Percentiles rank a stretch among this genome's conserved stretches.
These are phyloP conservation scores for Mucor indicus DNA, from an alignment of 371 early-diverging fungal genomes.

Conservation along the genomic window DNA sequence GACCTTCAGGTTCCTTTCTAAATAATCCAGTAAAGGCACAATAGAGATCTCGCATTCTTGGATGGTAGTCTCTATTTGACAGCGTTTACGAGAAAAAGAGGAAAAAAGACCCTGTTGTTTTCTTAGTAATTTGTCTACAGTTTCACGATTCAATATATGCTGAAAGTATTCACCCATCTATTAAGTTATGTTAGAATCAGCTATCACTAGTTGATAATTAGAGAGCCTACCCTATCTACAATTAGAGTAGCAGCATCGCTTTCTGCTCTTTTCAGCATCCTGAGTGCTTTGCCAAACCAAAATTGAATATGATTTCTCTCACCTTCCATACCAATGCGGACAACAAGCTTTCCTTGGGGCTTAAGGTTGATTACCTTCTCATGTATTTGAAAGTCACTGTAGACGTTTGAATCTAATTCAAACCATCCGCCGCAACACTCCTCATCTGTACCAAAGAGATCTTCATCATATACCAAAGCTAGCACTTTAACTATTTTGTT, in stretches of 20 bases:
- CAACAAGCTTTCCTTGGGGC: slow-evolving; percentile 77
- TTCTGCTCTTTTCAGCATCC: slow-evolving; percentile 70
- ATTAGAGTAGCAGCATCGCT: slow-evolving; percentile 69
- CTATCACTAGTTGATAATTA: too few species aligned
- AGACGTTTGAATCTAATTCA: slow-evolving; percentile 59
- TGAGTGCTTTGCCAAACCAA: slow-evolving; percentile 85
- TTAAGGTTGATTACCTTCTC: slow-evolving; percentile 83
- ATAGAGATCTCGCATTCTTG: slow-evolving; percentile 78
- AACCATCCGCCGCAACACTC: slow-evolving; percentile 71
- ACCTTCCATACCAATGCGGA: slow-evolving; percentile 86
- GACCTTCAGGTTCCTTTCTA: slow-evolving; percentile 81
- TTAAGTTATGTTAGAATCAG: too few species aligned
- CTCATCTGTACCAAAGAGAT: slow-evolving; percentile 76
- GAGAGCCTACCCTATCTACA: too few species aligned
- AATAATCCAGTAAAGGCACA: slow-evolving; percentile 78
- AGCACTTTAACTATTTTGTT: slow-evolving; percentile 57
- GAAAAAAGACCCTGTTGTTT: slow-evolving; percentile 44
- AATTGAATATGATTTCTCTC: slow-evolving; percentile 92
- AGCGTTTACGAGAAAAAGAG: slow-evolving; percentile 29
- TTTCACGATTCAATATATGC: slow-evolving; percentile 50
- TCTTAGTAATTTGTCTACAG: slow-evolving; percentile 39
- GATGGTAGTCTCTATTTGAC: slow-evolving; percentile 41
- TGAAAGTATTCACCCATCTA: slow-evolving; percentile 61
- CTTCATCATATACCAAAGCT: slow-evolving; percentile 74
- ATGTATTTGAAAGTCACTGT: slow-evolving; percentile 71